phyloP scores from a whole-genome alignment of 768 basidiomycete species.

The Mycena polygramma region DNA sequence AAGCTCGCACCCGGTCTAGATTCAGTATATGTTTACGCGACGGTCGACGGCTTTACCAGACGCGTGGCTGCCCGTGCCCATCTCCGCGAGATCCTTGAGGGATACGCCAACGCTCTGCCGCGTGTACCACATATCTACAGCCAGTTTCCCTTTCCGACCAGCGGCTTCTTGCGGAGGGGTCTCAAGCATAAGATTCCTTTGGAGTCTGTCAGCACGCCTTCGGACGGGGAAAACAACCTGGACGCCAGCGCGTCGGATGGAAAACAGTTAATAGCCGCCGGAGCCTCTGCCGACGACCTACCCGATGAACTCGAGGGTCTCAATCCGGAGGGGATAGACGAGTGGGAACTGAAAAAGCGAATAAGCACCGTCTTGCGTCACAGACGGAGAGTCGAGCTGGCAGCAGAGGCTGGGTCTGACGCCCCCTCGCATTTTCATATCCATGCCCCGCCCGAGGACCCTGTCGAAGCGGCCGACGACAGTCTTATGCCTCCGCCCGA shows the following conservation, averaged over 20 bases:
- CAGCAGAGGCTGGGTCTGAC: background rate
- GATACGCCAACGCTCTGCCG: conserved; percentile 12
- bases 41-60: background rate
- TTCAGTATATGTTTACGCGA: background rate
- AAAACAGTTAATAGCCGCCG: background rate
- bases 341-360: too few species aligned
- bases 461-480: conserved; percentile 23
- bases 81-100: conserved; percentile 14
- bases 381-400: background rate
- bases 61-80: conserved; percentile 7
- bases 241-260: background rate
- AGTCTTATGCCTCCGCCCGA: conserved; percentile 28
- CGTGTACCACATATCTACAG: conserved; percentile 16
- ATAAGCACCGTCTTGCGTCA: too few species aligned
- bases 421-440: background rate
- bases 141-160: background rate
- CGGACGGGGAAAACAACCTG: background rate
- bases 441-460: conserved; percentile 9
- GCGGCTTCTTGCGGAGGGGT: conserved; percentile 9
- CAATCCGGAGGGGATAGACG: too few species aligned
- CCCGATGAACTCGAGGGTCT: too few species aligned
- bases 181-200: background rate
- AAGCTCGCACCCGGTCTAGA: conserved; percentile 4
- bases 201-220: background rate
- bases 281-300: too few species aligned